Percentiles rank a stretch among this genome's conserved stretches.
phyloP scores from a whole-genome alignment of 2,329 filamentous ascomycete species.

The Colletotrichum tanaceti region DNA sequence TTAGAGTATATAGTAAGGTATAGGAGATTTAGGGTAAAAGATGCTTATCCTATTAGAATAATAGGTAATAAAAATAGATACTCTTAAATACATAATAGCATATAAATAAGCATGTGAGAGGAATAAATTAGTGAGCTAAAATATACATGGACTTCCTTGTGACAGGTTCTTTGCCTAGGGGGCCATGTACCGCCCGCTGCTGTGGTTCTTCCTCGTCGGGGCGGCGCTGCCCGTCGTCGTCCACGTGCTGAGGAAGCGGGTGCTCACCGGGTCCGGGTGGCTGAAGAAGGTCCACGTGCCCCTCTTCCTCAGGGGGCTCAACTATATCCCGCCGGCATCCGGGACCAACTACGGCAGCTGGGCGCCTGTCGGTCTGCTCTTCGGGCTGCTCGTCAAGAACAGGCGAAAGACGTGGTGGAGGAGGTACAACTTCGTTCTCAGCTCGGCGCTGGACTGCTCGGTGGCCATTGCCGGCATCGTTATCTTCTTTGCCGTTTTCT shows the following conservation, averaged over 20 bases:
- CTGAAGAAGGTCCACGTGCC: slow-evolving; percentile 48
- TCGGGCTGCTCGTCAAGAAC: slow-evolving; percentile 45
- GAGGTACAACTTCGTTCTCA: slow-evolving; percentile 49
- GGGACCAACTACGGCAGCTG: slow-evolving; percentile 50
- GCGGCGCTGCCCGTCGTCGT: slow-evolving; percentile 59
- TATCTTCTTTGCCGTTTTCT: slow-evolving; percentile 51
- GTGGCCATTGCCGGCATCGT: slow-evolving; percentile 49
- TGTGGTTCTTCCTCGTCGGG: slow-evolving; percentile 67
- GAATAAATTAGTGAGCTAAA: too few species aligned
- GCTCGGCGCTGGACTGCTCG: slow-evolving; percentile 48
- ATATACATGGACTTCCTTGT: too few species aligned
- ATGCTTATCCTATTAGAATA: too few species aligned
- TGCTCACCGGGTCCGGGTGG: slow-evolving; percentile 38
- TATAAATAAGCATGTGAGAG: too few species aligned
- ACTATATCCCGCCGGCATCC: slow-evolving; percentile 50
- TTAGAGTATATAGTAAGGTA: too few species aligned
- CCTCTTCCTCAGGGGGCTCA: slow-evolving; percentile 47
- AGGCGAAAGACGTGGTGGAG: slow-evolving; percentile 47
- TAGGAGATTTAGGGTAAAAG: too few species aligned
- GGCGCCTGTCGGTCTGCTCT: slow-evolving; percentile 48
- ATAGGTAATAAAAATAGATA: too few species aligned
- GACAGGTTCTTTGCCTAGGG: slow-evolving; percentile 66
- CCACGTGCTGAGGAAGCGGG: slow-evolving; percentile 49
- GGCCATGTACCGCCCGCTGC: slow-evolving; percentile 60
- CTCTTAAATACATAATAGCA: too few species aligned